Base-by-base conservation (phyloP, 352 stramenopile genomes). In the Globisporangium uncinulatum region DNA sequence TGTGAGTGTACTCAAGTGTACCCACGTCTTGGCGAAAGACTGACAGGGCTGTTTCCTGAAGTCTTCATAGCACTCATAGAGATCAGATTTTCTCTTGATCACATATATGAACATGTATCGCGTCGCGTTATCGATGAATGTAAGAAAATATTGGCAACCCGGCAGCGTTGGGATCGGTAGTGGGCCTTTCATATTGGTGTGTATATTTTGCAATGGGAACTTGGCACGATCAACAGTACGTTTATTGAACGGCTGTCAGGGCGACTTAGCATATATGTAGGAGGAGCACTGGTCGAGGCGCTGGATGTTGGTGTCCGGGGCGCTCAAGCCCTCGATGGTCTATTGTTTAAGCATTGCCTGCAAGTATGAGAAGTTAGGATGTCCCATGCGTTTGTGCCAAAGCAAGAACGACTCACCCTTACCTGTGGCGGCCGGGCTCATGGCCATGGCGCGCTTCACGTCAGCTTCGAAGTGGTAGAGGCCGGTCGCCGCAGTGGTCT, bases 301-400 rank as follows among this genome's bases (percentile, higher is more conserved):
- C 24, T 29, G 4, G 4, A 29, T 29, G 24, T 29, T 29, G 24
- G 4, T 29, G 4, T 4, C 24, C 24, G 4, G 24, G 24, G 24
- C 24, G 24, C 1, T 29, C 24, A 29, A 19, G 15, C 24, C n/a
- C 21, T 11, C 9, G 15, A 24, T 48, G n/a, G 43, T 11, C n/a
- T 48, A 0, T 21, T 20, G 43, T 19, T 19, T 24, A 19, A 4
- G 43, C 10, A 48, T 29, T 29, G 43, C 2, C 15, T 14, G 43
- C n/a, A 48, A 19, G n/a, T 48, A 19, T 2, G 10, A 4, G 43
- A 48, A 24, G 43, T 48, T 1, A 48, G 43, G 14, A 24, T 48
- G 43, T 24, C 43, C 43, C 43, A 48, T 48, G 43, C 43, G 43
- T 21, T 48, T 48, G n/a, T 24, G n/a, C 43, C 43, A 48, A 19